Conservation (phyloP, 345 rosid species). For the Brassica carinata region DNA sequence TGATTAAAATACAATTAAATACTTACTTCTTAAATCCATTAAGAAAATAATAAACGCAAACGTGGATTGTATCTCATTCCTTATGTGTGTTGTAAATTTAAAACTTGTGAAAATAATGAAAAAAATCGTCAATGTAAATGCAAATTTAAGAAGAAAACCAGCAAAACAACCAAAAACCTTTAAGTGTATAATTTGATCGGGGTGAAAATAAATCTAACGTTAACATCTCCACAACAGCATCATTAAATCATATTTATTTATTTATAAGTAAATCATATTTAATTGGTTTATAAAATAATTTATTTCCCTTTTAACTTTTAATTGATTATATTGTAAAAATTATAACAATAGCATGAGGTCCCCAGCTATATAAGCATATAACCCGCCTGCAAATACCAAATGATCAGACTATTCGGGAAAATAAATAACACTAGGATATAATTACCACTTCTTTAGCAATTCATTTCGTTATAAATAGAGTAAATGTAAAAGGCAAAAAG, state of each 20-base stretch:
- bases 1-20: too few species aligned
- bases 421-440: constrained; percentile 11
- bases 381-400: constrained; percentile 35
- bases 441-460: constrained; percentile 8
- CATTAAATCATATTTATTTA: not conserved
- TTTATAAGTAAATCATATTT: too few species aligned
- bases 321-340: not conserved
- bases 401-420: constrained; percentile 19
- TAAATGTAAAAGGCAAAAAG: not conserved
- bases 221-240: not conserved
- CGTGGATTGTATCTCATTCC: not conserved
- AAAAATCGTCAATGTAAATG: too few species aligned
- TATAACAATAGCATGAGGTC: constrained; percentile 21
- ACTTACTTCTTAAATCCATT: not conserved
- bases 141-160: not conserved
- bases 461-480: not conserved
- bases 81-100: too few species aligned
- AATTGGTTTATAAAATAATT: not conserved
- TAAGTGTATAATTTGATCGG: not conserved
- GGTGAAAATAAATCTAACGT: not conserved
- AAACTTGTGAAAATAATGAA: too few species aligned
- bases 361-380: constrained; percentile 29
- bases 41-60: not conserved
- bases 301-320: not conserved
- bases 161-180: not conserved